Conservation (phyloP, 805 yeast genomes). For the Metschnikowia koreensis region DNA sequence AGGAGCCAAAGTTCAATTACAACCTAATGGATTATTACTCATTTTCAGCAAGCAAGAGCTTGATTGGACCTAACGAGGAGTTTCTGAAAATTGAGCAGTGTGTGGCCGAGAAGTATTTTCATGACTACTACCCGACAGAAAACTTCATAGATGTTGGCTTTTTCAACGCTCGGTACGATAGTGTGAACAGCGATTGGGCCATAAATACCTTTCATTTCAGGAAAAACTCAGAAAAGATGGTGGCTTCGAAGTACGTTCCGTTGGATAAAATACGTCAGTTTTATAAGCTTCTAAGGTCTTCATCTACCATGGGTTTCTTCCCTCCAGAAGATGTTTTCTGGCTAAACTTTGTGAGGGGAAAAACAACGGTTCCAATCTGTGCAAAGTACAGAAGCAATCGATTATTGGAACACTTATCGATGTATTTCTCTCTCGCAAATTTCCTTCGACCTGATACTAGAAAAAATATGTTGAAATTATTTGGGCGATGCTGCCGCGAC, state of each 20-base stretch:
- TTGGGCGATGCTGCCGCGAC: slow-evolving; percentile 9
- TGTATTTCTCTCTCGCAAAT: slow-evolving; percentile 37
- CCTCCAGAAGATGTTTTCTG: slow-evolving; percentile 20
- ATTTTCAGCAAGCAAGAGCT: slow-evolving; percentile 29
- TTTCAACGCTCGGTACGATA: slow-evolving; percentile 36
- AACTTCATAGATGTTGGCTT: slow-evolving; percentile 20
- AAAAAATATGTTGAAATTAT: slow-evolving; percentile 10
- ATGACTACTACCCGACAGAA: slow-evolving; percentile 21
- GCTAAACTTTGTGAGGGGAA: slow-evolving; percentile 26
- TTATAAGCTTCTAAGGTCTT: slow-evolving; percentile 21
- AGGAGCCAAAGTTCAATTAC: slow-evolving; percentile 33
- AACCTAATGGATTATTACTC: slow-evolving; percentile 40
- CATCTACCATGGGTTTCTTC: slow-evolving; percentile 32
- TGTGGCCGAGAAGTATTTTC: slow-evolving; percentile 22
- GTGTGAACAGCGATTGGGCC: slow-evolving; percentile 32
- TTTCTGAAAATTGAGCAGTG: slow-evolving; percentile 26
- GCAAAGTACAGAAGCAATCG: slow-evolving; percentile 49
- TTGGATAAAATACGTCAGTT: slow-evolving; percentile 12
- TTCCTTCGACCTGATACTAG: slow-evolving; percentile 26
- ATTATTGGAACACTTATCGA: slow-evolving; percentile 47
- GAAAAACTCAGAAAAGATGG: not conserved
- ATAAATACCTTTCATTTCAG: slow-evolving; percentile 13
- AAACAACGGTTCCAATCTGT: slow-evolving; percentile 26
- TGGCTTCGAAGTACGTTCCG: slow-evolving; percentile 10
- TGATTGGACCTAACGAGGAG: slow-evolving; percentile 15